Percentiles rank a stretch among this genome's conserved stretches.
Evolutionary conservation across 1,139 yeast genomes (phyloP).

Genomic region (Diutina neorugosa): DNA sequence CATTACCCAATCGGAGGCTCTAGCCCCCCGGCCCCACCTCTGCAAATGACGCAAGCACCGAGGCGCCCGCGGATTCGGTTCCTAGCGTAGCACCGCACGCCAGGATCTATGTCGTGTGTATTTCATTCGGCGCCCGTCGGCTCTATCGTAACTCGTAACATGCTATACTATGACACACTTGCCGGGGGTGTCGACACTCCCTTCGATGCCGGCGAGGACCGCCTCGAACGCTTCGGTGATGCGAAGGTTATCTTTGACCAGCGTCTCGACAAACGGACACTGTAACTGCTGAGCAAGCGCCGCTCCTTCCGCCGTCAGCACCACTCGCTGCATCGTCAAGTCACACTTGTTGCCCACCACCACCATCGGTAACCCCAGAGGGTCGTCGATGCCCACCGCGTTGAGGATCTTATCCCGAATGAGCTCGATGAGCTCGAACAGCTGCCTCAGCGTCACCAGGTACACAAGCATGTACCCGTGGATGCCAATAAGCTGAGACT

Average conservation of each 20-base stretch:
- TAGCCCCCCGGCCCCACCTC: no score
- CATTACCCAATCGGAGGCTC: no score
- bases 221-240: conserved; percentile 53
- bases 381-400: conserved; percentile 51
- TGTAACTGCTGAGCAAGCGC: conserved; percentile 49
- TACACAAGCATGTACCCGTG: conserved; percentile 80
- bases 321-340: conserved; percentile 52
- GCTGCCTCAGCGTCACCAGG: conserved; percentile 67
- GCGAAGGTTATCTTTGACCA: conserved; percentile 66
- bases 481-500: conserved; percentile 71
- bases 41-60: no score
- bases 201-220: conserved; percentile 63
- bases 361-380: conserved; percentile 54
- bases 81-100: no score
- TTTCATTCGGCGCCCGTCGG: background rate
- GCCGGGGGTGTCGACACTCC: conserved; percentile 32
- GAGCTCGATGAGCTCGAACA: conserved; percentile 67
- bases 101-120: background rate
- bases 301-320: conserved; percentile 50
- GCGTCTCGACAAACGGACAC: conserved; percentile 68
- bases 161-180: conserved; percentile 23
- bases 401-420: conserved; percentile 80
- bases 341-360: conserved; percentile 82
- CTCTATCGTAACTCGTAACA: background rate
- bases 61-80: no score